Percentiles rank a stretch among this genome's conserved stretches.
phyloP scores from a whole-genome alignment of 2,329 filamentous ascomycete species.

The Xylaria sp. region DNA sequence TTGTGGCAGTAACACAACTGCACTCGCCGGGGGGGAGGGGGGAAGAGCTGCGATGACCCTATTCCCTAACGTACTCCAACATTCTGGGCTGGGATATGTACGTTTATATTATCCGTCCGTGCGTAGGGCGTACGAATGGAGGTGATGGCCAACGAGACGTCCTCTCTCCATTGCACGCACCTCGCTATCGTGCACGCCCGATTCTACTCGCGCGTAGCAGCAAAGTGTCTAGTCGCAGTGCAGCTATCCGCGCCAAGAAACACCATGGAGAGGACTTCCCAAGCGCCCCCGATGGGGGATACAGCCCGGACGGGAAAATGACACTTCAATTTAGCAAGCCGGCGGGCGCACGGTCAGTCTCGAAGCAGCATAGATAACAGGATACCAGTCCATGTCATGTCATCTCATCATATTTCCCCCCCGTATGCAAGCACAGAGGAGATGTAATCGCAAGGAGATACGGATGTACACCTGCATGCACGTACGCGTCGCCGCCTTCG shows the following conservation, averaged over 20 bases:
- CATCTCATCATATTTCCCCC: constrained; percentile 17
- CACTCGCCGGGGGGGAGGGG: too few species aligned
- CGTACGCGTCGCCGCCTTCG: constrained; percentile 13
- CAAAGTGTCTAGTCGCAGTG: constrained; percentile 12
- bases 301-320: background rate
- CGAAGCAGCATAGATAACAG: background rate
- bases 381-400: constrained; percentile 15
- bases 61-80: constrained; percentile 9
- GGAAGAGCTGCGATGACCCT: background rate
- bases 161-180: constrained; percentile 1
- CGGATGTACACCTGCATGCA: constrained; percentile 16
- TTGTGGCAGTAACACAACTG: background rate
- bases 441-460: background rate
- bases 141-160: background rate
- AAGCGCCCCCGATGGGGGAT: background rate
- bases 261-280: background rate
- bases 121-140: background rate
- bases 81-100: background rate
- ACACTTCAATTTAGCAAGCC: background rate
- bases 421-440: constrained; percentile 15
- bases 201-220: constrained; percentile 4
- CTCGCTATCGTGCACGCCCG: background rate
- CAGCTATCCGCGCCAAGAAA: constrained; percentile 14
- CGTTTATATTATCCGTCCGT: constrained; percentile 7
- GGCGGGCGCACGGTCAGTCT: constrained; percentile 17